Conservation (phyloP, 2,329 filamentous ascomycete species). For the Hypoxylon rubiginosum region DNA sequence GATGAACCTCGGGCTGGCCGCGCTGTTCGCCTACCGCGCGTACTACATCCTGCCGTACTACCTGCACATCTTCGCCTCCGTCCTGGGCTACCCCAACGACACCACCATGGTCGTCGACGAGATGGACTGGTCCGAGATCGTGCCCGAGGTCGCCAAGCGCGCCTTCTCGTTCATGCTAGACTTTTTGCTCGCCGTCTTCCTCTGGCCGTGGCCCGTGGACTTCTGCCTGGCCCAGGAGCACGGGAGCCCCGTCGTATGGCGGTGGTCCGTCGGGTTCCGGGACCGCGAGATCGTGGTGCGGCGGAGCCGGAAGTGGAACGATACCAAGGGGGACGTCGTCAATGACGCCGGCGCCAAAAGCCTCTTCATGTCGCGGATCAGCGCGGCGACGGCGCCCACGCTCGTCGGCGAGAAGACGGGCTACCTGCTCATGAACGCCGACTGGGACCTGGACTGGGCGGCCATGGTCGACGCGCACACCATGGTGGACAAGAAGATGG, state of each 20-base stretch:
- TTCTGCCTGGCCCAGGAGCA: conserved; percentile 73
- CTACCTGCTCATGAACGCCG: conserved; percentile 84
- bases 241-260: conserved; percentile 78
- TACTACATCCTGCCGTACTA: conserved; percentile 81
- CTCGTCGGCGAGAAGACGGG: conserved; percentile 84
- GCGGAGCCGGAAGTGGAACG: conserved; percentile 80
- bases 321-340: conserved; percentile 68
- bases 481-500: conserved; percentile 74
- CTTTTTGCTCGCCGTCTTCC: conserved; percentile 75
- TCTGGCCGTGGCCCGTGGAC: conserved; percentile 80
- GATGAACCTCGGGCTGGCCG: conserved; percentile 78
- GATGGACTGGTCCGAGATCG: conserved; percentile 69
- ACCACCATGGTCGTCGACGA: conserved; percentile 72
- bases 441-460: conserved; percentile 90
- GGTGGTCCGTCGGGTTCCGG: conserved; percentile 80
- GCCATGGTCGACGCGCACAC: conserved; percentile 81
- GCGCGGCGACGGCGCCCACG: conserved; percentile 76
- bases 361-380: conserved; percentile 72
- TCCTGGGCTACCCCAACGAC: conserved; percentile 75
- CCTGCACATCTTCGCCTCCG: conserved; percentile 72
- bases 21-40: conserved; percentile 76
- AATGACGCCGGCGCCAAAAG: conserved; percentile 63
- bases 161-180: conserved; percentile 79
- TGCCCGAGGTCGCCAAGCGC: conserved; percentile 70
- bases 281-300: conserved; percentile 85